Base-by-base conservation (phyloP, 2,329 filamentous ascomycete genomes). In the Coccinonectria pachysandricola region DNA sequence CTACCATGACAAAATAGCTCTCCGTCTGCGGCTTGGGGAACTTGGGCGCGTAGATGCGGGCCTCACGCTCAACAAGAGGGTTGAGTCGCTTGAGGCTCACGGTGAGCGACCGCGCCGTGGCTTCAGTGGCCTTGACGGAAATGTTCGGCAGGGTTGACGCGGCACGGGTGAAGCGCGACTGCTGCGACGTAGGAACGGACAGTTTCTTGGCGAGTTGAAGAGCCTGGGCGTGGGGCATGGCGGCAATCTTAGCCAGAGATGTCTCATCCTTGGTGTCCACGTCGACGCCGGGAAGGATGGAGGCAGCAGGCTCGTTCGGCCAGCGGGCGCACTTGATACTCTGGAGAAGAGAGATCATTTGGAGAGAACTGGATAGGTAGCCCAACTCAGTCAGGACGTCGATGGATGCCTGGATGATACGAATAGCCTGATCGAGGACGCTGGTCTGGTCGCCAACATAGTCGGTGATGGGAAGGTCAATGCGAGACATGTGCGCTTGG, bases 1-100 rank as follows among this genome's bases (percentile, higher is more conserved):
- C 78, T 0, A 93, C 68, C 12, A 96, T 50, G 9, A 91, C 72
- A 53, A 98, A 96, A 71, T 79, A 96, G 0, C 87, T 87, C 48
- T 98, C 91, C 0, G 76, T 91, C 55, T 98, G 91, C 10, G 86
- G 76, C 56, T 98, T 98, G 1, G 88, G 88, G 57, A 93, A 96
- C 12, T 72, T 70, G 3, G 92, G 88, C 0, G 91, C 85, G 44
- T 79, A 94, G 49, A 95, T 80, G 34, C 79, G 72, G 24, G 72
- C 76, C 2, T 86, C 80, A 7, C 65, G 60, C 47, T 79, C 70
- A 8, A 63, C 60, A 4, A 79, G 54, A 1, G 69, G 50, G 52
- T 93, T 94, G 25, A 70, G 59, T 0, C 87, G 75, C 21, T 62
- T 64, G 9, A 95, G 51, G 2, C 59, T 57, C 8, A 91, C 60